Base-by-base conservation (phyloP, 352 stramenopile genomes). In the Globisporangium cederbergense region DNA sequence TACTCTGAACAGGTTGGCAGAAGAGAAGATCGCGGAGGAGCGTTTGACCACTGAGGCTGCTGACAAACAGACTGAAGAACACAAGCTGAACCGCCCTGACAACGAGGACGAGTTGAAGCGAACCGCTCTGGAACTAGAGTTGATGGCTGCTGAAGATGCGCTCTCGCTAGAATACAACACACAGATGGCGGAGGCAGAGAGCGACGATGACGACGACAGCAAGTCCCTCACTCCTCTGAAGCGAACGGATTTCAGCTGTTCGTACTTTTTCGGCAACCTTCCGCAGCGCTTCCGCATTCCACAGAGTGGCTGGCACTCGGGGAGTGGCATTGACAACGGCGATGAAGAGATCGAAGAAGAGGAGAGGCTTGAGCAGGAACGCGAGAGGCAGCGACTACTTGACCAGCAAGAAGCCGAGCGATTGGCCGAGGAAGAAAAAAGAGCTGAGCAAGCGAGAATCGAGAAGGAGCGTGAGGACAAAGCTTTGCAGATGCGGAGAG, bases 271-370 rank as follows among this genome's bases (percentile, higher is more conserved):
- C 60, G 74, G 77, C 10, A 87, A 83, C 51, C 73, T 91, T 4
- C 80, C 80, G 4, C 53, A 62, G 18, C 68, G 72, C 13, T 82
- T 83, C 43, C 75, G 70, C 46, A 67, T 85, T 38, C 73, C 76
- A 36, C 62, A 76, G 6, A 78, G 70, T 49, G 72, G 75, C 0
- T 92, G 81, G 83, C 20, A 71, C 4, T 70, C 72, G 47, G 81
- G 83, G 38, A 89, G 79, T 65, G 83, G 81, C 1, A 60, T 89
- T 8, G 74, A 92, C 25, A 92, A 92, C 25, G 81, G 81, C 6
- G 83, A 92, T 32, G 83, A 92, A 72, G 83, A 90, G 57, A 66
- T 78, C 18, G 83, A 92, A 58, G 81, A 90, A 64, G 76, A 88
- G 66, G 81, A 92, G 58, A 68, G 73, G 2, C 55, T 90, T 1